Evolutionary conservation across 345 rosid species (phyloP), one percentile per base, ranked within the genome.

Genomic region (Lumnitzera racemosa): DNA sequence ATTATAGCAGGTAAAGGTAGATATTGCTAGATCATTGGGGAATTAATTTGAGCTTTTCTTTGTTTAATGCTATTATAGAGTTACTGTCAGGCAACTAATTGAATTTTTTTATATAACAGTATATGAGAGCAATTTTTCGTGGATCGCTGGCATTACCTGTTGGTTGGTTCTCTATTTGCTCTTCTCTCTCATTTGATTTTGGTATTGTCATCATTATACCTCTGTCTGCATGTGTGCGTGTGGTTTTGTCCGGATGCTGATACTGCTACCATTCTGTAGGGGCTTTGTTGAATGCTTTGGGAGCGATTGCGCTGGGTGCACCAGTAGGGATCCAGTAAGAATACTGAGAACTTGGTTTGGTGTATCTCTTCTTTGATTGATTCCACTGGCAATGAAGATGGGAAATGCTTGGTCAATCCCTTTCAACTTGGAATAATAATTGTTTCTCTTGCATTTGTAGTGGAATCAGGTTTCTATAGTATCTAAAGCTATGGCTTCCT

Each of bases 281-380:
- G 51, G 96, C 96, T 62, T 47, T 85, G 11, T 11, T 81, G 27
- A 87, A 83, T 78, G 87, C 86, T 56, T 57, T 86, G 65, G 96
- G 94, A 79, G 96, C 95, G 31, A 59, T 90, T 70, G 82, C 79
- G 58, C 74, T 94, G 78, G 97, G 96, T 17, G 88, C 96, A 64
- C 97, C 96, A 50, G 73, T 89, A 56, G 90, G 94, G 61, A 55
- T 73, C 53, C 79, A 80, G 96, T 89, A 85, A 58, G 88, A 83
- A 57, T 55, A 17, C 43, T 65, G 59, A 56, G 53, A 16, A 24
- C 55, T 63, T 16, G 20, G 17, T 47, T 63, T 31, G 13, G 1
- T 47, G 25, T 47, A 16, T n/a, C 36, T 25, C 17, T 24, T 60
- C 68, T 12, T 65, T 13, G 24, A 24, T 23, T 70, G 53, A 25